Evolutionary conservation across 2,329 filamentous ascomycete species (phyloP).

Genomic region (Bertia moriformis): DNA sequence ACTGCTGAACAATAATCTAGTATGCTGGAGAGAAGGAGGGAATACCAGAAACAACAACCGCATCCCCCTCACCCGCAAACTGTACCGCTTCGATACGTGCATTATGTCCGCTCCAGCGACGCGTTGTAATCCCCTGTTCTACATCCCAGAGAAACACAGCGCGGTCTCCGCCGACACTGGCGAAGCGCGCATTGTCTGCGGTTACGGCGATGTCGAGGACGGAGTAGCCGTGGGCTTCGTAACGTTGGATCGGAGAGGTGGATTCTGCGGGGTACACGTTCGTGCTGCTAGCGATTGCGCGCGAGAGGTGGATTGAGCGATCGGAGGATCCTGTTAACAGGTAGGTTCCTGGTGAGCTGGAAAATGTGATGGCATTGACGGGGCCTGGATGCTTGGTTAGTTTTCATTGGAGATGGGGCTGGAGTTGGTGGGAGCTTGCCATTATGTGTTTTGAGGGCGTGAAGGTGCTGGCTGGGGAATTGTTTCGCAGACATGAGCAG

Average conservation of each 20-base stretch:
- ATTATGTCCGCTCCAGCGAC: conserved; percentile 61
- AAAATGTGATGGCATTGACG: conserved; percentile 60
- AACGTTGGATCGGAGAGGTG: conserved; percentile 64
- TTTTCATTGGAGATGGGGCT: background rate
- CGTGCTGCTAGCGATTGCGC: conserved; percentile 31
- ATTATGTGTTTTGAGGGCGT: conserved; percentile 1
- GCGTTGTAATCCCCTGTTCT: conserved; percentile 58
- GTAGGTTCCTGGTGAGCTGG: conserved; percentile 57
- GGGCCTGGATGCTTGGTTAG: conserved; percentile 36
- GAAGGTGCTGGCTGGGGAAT: background rate
- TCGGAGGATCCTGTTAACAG: conserved; percentile 78
- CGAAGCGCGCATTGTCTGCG: conserved; percentile 69
- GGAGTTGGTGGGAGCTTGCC: background rate
- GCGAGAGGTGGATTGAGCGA: conserved; percentile 74
- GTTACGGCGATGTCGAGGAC: conserved; percentile 69
- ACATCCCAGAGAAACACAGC: conserved; percentile 93
- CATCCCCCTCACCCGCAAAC: conserved; percentile 65
- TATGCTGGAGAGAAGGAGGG: too few relatives aligned
- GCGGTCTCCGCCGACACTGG: conserved; percentile 78
- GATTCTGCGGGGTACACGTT: conserved; percentile 12
- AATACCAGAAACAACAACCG: conserved; percentile 52
- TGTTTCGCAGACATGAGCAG: background rate
- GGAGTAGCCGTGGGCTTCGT: conserved; percentile 80
- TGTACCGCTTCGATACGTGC: conserved; percentile 64
- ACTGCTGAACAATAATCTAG: conserved; percentile 4